Evolutionary conservation across 169 alveolate genomes (phyloP), one percentile per base, ranked within the genome.

Genomic region (Plasmodium knowlesi): DNA sequence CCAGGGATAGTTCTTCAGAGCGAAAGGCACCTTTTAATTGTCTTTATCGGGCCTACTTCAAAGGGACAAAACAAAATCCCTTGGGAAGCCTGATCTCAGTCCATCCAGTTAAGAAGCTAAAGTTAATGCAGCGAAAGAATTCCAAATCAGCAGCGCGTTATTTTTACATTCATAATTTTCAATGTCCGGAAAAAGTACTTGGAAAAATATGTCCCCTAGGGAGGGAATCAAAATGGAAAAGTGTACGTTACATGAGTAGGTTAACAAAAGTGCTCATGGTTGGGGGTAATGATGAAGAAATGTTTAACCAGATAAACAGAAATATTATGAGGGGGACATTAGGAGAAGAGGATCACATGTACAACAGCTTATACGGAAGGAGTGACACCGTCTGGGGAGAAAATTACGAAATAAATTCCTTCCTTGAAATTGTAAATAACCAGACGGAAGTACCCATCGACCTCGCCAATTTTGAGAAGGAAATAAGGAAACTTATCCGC

Each of bases 371-470:
- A 9, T 41, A 41, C 14, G 32, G 30, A 0, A 57, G 73, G 32
- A 61, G 34, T 41, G 37, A 84, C 34, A 72, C 9, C 5, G 12
- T 19, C 6, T 57, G 46, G 30, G 22, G 28, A 16, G 72, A 57
- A 22, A 78, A 79, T 32, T 37, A 88, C 72, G 83, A 88, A 14
- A 54, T 25, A 19, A 57, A 78, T 88, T 57, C 61, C 5, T 50
- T 88, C 50, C 73, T 88, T 41, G 94, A 88, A 88, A 88, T 88
- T 39, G n/a, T 19, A 39, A 88, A 88, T 79, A 78, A 70, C 79
- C 94, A 88, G 34, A 43, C 71, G 16, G 88, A 88, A 57, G 43
- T 78, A 39, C 94, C 94, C 28, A 78, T 88, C 19, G 85, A 88
- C 32, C 82, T 76, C 2, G 61, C 89, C 37, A 5, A 39, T 61